A percentile compares a stretch with the other conserved stretches of the same genome.
Conservation (phyloP, 2,329 filamentous ascomycete genomes). For the Beauveria rudraprayagi region DNA sequence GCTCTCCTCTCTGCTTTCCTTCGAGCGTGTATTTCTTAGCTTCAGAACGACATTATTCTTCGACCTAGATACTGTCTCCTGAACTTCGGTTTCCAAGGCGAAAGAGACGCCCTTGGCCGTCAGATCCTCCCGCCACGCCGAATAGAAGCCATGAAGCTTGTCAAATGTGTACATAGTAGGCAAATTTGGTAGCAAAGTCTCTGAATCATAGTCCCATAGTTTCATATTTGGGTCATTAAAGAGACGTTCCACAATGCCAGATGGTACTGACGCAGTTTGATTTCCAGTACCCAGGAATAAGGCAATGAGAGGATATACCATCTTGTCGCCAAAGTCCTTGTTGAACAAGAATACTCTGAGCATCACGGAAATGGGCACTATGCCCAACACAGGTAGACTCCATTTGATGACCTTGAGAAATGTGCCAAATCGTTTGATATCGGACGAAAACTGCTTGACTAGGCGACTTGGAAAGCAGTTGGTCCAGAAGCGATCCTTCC, state of each 20-base stretch:
- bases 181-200: constrained; percentile 48
- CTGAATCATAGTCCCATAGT: constrained; percentile 50
- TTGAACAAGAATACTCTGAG: constrained; percentile 62
- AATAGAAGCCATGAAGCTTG: constrained; percentile 53
- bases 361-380: constrained; percentile 56
- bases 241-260: constrained; percentile 55
- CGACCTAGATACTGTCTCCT: constrained; percentile 41
- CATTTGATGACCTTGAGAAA: constrained; percentile 51
- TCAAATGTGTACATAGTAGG: constrained; percentile 61
- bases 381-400: constrained; percentile 51
- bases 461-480: constrained; percentile 56
- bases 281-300: constrained; percentile 70
- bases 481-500: constrained; percentile 52
- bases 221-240: constrained; percentile 52
- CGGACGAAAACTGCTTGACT: constrained; percentile 44
- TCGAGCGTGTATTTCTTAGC: constrained; percentile 41
- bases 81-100: constrained; percentile 48
- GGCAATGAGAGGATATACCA: constrained; percentile 64
- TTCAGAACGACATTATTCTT: constrained; percentile 44
- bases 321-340: constrained; percentile 61
- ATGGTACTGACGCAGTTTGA: constrained; percentile 62
- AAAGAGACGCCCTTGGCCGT: constrained; percentile 47
- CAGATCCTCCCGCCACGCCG: constrained; percentile 48
- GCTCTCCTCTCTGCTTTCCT: constrained; percentile 42
- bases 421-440: constrained; percentile 47